Conservation (phyloP, 2,329 filamentous ascomycete species). For the Chrysoporthe deuterocubensis region DNA sequence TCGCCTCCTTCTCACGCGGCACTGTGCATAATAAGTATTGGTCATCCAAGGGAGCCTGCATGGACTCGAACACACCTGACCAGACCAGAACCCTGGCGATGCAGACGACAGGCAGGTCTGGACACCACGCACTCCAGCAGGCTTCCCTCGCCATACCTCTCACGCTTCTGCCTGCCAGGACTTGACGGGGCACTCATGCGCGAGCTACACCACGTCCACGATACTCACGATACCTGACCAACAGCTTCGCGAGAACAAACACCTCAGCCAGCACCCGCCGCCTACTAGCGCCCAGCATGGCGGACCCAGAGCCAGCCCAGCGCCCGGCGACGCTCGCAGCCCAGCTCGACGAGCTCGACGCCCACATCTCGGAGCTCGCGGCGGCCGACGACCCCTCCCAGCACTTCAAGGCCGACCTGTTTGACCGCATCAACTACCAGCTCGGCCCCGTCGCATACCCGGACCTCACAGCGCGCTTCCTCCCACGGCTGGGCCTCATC, state of each 20-base stretch:
- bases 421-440: slow-evolving; percentile 46
- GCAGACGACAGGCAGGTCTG: background rate
- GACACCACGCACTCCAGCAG: background rate
- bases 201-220: background rate
- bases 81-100: background rate
- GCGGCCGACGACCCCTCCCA: slow-evolving; percentile 43
- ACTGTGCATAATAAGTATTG: too few relatives aligned
- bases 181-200: background rate
- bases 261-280: too few relatives aligned
- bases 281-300: background rate
- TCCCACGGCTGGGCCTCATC: slow-evolving; percentile 58
- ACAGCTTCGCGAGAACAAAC: background rate
- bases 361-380: slow-evolving; percentile 57
- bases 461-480: slow-evolving; percentile 54
- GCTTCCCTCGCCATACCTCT: background rate
- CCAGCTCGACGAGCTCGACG: slow-evolving; percentile 54
- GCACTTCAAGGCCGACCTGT: slow-evolving; percentile 52
- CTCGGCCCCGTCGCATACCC: slow-evolving; percentile 34
- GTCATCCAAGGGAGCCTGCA: background rate
- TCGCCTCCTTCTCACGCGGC: too few relatives aligned
- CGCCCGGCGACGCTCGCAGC: slow-evolving; percentile 4
- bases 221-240: background rate
- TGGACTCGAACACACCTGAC: background rate
- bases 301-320: slow-evolving; percentile 19
- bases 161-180: too few relatives aligned